Conservation (phyloP, 805 yeast genomes). For the Pichia kluyveri region DNA sequence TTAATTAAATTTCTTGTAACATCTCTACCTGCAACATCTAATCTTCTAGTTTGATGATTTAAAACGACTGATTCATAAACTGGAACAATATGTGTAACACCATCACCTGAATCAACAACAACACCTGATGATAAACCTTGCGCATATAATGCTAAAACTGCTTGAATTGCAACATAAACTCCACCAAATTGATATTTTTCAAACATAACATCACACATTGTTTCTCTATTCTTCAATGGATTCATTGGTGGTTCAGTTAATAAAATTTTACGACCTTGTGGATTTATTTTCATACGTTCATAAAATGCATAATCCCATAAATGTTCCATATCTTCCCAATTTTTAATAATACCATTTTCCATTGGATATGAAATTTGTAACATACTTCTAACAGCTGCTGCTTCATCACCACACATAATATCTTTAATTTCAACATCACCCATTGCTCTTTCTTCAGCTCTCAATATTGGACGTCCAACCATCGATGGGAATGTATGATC, state of each 20-base stretch:
- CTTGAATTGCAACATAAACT: slow-evolving; percentile 93
- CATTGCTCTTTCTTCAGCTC: slow-evolving; percentile 83
- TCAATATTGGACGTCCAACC: slow-evolving; percentile 92
- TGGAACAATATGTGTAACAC: slow-evolving; percentile 97
- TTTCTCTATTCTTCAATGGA: slow-evolving; percentile 82
- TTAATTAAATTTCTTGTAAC: slow-evolving; percentile 94
- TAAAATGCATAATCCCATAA: slow-evolving; percentile 97
- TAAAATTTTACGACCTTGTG: slow-evolving; percentile 68
- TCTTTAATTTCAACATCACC: slow-evolving; percentile 77
- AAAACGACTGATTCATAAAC: slow-evolving; percentile 96
- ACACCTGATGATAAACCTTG: slow-evolving; percentile 96
- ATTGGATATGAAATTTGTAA: slow-evolving; percentile 93
- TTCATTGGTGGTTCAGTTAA: slow-evolving; percentile 98
- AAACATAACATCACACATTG: slow-evolving; percentile 88
- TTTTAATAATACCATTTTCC: slow-evolving; percentile 96
- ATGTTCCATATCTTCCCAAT: slow-evolving; percentile 99
- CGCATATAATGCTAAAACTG: slow-evolving; percentile 95
- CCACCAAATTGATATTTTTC: slow-evolving; percentile 88
- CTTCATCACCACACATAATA: slow-evolving; percentile 97
- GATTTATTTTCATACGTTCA: slow-evolving; percentile 76
- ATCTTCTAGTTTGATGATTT: slow-evolving; percentile 82
- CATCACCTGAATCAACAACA: slow-evolving; percentile 97
- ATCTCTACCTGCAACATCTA: slow-evolving; percentile 97
- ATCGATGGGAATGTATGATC: slow-evolving; percentile 95
- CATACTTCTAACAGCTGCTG: slow-evolving; percentile 80